Evolutionary conservation across 768 basidiomycete species (phyloP).

Genomic region (Naganishia antarctica): DNA sequence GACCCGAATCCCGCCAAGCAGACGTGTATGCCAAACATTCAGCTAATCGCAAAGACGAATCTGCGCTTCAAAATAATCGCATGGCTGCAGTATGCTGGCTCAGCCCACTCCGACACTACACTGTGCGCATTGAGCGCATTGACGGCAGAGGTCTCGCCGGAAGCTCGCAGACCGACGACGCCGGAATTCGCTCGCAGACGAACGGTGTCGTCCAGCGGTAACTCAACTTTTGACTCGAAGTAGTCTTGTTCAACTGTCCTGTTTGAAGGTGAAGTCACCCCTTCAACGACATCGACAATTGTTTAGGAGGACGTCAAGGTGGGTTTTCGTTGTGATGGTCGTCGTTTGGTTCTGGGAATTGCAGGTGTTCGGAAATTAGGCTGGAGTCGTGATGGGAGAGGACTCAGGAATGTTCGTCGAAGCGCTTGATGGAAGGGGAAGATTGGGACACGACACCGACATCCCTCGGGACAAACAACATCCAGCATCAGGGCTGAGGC

Average conservation of each 20-base stretch:
- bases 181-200: no score
- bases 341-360: neutral
- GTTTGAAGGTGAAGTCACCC: neutral
- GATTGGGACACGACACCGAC: no score
- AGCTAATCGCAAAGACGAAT: no score
- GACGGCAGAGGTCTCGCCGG: no score
- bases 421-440: neutral
- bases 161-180: no score
- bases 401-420: neutral
- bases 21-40: no score
- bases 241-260: neutral
- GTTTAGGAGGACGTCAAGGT: conserved; percentile 21
- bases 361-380: conserved; percentile 6
- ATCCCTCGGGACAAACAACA: no score
- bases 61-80: no score
- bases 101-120: no score
- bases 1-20: neutral
- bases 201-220: neutral
- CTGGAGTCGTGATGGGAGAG: neutral
- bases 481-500: no score
- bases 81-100: no score
- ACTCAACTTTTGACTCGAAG: neutral
- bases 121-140: no score
- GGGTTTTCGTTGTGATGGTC: neutral
- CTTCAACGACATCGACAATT: conserved; percentile 19